A percentile compares a stretch with the other conserved stretches of the same genome.
Evolutionary conservation across 495 filamentous ascomycete species (phyloP).

Genomic region (Gamarada debralockiae): DNA sequence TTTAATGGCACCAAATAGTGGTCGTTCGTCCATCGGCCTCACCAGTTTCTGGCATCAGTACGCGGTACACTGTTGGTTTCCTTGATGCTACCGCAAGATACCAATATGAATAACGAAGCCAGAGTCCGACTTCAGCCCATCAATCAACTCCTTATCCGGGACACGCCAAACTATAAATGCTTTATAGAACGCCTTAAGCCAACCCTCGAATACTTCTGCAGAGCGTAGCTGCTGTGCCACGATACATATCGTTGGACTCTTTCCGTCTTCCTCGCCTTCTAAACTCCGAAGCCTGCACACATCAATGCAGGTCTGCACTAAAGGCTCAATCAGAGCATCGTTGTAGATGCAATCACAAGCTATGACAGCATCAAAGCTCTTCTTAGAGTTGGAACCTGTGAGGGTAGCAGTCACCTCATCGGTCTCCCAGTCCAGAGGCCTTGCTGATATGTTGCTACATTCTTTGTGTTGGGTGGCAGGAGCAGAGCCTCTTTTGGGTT

Average conservation of each 20-base stretch:
- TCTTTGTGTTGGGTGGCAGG: constrained; percentile 7
- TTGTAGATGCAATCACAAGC: constrained; percentile 93
- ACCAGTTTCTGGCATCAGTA: no score
- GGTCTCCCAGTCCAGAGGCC: constrained; percentile 68
- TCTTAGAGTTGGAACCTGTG: constrained; percentile 22
- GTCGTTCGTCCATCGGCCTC: no score
- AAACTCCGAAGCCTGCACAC: constrained; percentile 55
- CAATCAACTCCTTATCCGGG: constrained; percentile 54
- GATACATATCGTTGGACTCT: constrained; percentile 58
- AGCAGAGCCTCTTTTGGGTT: constrained; percentile 12
- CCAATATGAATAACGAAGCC: constrained; percentile 69
- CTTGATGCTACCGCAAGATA: constrained; percentile 43
- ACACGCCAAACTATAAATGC: constrained; percentile 74
- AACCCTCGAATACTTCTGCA: constrained; percentile 78
- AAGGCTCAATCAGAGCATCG: constrained; percentile 73
- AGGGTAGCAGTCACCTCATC: constrained; percentile 40
- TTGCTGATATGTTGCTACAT: constrained; percentile 39
- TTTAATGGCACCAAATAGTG: no score
- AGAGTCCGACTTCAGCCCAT: constrained; percentile 51
- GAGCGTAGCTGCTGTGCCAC: constrained; percentile 84
- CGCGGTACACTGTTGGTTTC: no score
- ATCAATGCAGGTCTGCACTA: constrained; percentile 83
- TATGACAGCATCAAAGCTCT: constrained; percentile 58
- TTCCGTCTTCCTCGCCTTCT: constrained; percentile 2
- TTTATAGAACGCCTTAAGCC: constrained; percentile 63